These are phyloP conservation scores for Miscanthus lutarioriparius DNA, from an alignment of 176 grass and related monocot genomes.

Conservation along the genomic window DNA sequence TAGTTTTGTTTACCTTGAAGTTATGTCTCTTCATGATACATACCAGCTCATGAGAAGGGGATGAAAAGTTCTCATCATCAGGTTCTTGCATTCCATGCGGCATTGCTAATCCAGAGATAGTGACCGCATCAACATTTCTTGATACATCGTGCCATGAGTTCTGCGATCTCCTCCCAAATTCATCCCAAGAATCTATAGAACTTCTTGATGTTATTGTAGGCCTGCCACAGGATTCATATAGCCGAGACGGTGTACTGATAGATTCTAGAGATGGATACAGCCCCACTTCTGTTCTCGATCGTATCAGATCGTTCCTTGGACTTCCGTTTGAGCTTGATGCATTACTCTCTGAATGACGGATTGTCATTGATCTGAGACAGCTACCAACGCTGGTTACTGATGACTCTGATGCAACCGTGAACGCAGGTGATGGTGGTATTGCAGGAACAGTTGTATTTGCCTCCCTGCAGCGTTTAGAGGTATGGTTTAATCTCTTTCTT, in stretches of 20 bases:
- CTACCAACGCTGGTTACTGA: slow-evolving; percentile 42
- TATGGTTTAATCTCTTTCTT: background rate
- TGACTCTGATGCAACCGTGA: slow-evolving; percentile 30
- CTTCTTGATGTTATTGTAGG: background rate
- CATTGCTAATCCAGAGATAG: slow-evolving; percentile 27
- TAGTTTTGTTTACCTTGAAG: background rate
- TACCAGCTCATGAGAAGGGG: slow-evolving; percentile 47
- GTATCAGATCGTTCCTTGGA: slow-evolving; percentile 26
- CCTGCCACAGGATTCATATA: slow-evolving; percentile 5
- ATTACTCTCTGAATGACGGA: slow-evolving; percentile 23
- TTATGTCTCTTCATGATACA: background rate
- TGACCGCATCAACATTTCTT: slow-evolving; percentile 30
- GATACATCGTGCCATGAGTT: slow-evolving; percentile 32
- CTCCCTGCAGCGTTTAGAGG: slow-evolving; percentile 49
- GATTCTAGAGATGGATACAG: slow-evolving; percentile 16
- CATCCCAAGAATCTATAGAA: slow-evolving; percentile 41
- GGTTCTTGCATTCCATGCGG: slow-evolving; percentile 21
- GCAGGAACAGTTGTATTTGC: slow-evolving; percentile 37
- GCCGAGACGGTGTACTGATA: background rate
- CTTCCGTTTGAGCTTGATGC: slow-evolving; percentile 33
- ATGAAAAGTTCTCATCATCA: slow-evolving; percentile 9
- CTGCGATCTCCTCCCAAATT: slow-evolving; percentile 26
- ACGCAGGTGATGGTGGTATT: slow-evolving; percentile 40
- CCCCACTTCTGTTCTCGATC: slow-evolving; percentile 32
- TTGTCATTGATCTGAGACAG: slow-evolving; percentile 34